Evolutionary conservation across 2,329 filamentous ascomycete species (phyloP), one percentile per base, ranked within the genome.

Genomic region (Fusarium sp.): DNA sequence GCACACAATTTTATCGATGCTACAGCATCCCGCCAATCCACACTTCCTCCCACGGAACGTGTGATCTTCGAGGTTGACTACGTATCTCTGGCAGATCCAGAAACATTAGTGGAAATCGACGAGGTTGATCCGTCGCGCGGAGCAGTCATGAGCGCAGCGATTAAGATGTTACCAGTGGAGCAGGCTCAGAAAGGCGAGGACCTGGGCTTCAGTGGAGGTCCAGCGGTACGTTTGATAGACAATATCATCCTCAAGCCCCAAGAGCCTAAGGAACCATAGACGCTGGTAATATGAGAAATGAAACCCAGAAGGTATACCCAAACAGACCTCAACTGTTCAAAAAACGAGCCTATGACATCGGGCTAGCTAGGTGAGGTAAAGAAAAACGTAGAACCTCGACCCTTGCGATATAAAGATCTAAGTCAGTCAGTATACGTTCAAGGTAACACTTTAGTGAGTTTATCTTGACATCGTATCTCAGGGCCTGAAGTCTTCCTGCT

Each of bases 131-230:
- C 88, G 0, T 83, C 84, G 0, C 90, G 86, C 72, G 96, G 96
- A 4, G 95, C 92, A 1, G 92, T 99, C 41, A 83, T 99, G 65
- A 98, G 96, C 80, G 95, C 94, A 8, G 96, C 96, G 0, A 86
- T 99, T 66, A 96, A 94, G 84, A 97, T 99, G 92, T 81, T 94
- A 51, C 93, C 95, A 0, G 85, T 98, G 4, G 93, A 97, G 79
- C 87, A 89, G 58, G 87, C 91, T 2, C 87, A 86, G 55, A 84
- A 89, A 11, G 93, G 89, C 1, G 95, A 98, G 81, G 91, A 95
- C 74, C 82, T 95, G 32, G 95, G 95, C 8, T 90, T 90, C 69
- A 88, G 89, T 62, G 91, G 90, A 8, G 92, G 92, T 4, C 93
- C 94, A 22, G 81, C 91, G 2, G 96, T 99, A 54, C 88, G 96